Evolutionary conservation across 768 basidiomycete species (phyloP).

Genomic region (Amanita exitialis): DNA sequence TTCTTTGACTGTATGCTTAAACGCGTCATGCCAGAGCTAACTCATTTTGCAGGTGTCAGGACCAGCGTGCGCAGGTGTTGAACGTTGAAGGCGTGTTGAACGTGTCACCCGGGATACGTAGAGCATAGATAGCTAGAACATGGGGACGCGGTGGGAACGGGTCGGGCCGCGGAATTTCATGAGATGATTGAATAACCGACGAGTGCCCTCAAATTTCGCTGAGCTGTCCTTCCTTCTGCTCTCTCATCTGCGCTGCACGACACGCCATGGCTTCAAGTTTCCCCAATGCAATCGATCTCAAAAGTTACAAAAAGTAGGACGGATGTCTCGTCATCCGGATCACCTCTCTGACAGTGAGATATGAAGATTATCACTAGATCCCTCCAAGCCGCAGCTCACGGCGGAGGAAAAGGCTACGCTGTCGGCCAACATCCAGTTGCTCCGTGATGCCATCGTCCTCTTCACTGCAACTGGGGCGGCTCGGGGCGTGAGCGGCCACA

Average conservation of each 20-base stretch:
- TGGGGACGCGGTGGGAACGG: not conserved
- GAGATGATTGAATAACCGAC: not conserved
- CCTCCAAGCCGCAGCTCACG: slow-evolving; percentile 50
- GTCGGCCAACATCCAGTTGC: slow-evolving; percentile 62
- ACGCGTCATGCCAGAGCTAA: not conserved
- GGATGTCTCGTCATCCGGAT: not conserved
- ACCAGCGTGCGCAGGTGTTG: too few relatives aligned
- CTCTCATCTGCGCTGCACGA: slow-evolving; percentile 13
- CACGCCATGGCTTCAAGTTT: slow-evolving; percentile 27
- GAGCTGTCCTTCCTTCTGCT: slow-evolving; percentile 1
- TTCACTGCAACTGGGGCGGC: slow-evolving; percentile 85
- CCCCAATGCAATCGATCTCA: slow-evolving; percentile 64
- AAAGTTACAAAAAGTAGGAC: slow-evolving; percentile 61
- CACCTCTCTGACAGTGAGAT: slow-evolving; percentile 3
- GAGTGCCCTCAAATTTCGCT: not conserved
- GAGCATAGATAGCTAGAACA: not conserved
- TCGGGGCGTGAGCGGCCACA: slow-evolving; percentile 81
- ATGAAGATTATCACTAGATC: slow-evolving; percentile 62
- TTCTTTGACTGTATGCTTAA: slow-evolving; percentile 11
- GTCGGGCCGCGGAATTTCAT: not conserved
- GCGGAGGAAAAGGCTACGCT: slow-evolving; percentile 51
- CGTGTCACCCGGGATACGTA: not conserved
- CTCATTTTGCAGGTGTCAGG: too few relatives aligned
- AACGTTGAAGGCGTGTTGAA: too few relatives aligned
- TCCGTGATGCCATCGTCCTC: slow-evolving; percentile 77